A percentile compares a stretch with the other conserved stretches of the same genome.
Conservation (phyloP, 306 rosid species). For the Glycine tomentella region DNA sequence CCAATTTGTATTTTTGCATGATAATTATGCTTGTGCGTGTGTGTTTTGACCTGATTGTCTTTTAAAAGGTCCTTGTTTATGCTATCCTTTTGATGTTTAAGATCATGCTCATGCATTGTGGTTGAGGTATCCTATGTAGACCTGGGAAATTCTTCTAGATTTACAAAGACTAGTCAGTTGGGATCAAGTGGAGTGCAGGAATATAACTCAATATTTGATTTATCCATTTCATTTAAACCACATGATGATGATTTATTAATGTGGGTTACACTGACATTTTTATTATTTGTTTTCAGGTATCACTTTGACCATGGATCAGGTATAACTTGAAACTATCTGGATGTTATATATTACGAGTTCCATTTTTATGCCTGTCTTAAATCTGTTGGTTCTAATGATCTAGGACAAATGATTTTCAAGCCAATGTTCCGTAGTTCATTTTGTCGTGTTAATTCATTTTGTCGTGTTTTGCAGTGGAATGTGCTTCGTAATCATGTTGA, state of each 20-base stretch:
- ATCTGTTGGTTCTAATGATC: conserved; percentile 3
- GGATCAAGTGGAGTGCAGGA: no score
- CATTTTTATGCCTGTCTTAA: background rate
- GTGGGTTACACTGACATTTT: conserved; percentile 47
- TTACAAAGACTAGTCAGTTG: background rate
- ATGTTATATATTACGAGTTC: background rate
- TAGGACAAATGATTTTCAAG: no score
- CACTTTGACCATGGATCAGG: conserved; percentile 91
- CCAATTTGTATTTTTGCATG: no score
- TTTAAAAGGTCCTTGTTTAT: background rate
- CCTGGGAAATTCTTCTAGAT: conserved; percentile 9
- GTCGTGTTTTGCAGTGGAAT: conserved; percentile 76
- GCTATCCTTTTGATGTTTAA: background rate
- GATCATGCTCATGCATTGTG: background rate
- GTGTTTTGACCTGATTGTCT: no score
- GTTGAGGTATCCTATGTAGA: background rate
- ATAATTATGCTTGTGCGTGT: no score
- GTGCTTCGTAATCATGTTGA: conserved; percentile 71
- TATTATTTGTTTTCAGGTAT: conserved; percentile 71
- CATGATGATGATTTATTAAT: background rate
- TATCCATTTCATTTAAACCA: background rate
- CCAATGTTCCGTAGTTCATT: no score
- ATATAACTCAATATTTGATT: background rate
- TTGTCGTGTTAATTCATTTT: no score
- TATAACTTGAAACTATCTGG: conserved; percentile 33